Conservation (phyloP, 805 yeast genomes). For the Ogataea methylovora region DNA sequence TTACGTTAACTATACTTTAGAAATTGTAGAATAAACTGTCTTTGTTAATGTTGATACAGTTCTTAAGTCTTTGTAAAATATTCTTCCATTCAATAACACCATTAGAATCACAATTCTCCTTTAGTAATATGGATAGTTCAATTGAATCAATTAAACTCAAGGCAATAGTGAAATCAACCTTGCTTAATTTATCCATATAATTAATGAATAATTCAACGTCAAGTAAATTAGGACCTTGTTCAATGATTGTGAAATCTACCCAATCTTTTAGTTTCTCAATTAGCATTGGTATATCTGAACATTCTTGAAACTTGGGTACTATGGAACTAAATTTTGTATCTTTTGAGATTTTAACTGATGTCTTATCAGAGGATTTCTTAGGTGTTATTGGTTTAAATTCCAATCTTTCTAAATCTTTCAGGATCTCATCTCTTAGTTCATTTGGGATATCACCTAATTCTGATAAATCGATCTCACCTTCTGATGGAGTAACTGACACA, state of each 20-base stretch:
- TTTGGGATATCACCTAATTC: not conserved
- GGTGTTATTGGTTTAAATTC: not conserved
- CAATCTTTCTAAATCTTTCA: not conserved
- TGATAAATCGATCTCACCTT: not conserved
- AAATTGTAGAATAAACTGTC: too few relatives aligned
- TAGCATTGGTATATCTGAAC: constrained; percentile 9
- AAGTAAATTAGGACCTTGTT: constrained; percentile 14
- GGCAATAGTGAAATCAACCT: too few relatives aligned
- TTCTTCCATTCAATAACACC: too few relatives aligned
- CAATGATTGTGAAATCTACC: constrained; percentile 16
- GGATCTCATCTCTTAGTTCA: not conserved
- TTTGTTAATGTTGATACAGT: too few relatives aligned
- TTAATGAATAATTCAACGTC: constrained; percentile 21
- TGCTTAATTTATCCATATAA: constrained; percentile 19
- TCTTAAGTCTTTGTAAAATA: too few relatives aligned
- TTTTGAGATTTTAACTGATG: not conserved
- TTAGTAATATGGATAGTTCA: too few relatives aligned
- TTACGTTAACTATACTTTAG: too few relatives aligned
- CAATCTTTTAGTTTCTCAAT: constrained; percentile 12
- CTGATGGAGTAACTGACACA: constrained; percentile 8
- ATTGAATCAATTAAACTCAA: too few relatives aligned
- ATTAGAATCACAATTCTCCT: too few relatives aligned
- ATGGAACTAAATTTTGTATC: not conserved
- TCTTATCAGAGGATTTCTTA: not conserved
- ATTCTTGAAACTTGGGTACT: constrained; percentile 16